phyloP scores from a whole-genome alignment of 2,329 filamentous ascomycete species.

The Fusarium tricinctum region DNA sequence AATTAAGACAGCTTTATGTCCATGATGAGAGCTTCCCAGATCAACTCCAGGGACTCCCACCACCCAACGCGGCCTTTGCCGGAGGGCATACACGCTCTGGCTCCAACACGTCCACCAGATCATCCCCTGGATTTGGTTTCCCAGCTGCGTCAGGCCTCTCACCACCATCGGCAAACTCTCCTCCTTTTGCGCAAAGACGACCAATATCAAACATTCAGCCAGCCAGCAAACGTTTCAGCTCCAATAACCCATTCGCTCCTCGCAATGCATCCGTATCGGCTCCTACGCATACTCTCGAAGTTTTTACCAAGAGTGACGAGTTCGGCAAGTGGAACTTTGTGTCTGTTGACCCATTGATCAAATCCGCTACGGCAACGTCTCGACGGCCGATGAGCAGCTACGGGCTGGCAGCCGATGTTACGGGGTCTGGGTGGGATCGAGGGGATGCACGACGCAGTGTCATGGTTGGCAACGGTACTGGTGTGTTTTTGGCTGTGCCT shows the following conservation, averaged over 20 bases:
- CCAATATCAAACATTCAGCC: constrained; percentile 50
- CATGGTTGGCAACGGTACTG: constrained; percentile 65
- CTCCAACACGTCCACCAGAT: constrained; percentile 50
- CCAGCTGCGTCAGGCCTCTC: constrained; percentile 43
- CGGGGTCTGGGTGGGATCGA: constrained; percentile 64
- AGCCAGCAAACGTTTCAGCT: constrained; percentile 65
- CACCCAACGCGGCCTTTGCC: constrained; percentile 63
- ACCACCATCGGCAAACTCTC: constrained; percentile 38
- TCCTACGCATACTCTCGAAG: constrained; percentile 69
- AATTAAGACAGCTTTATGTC: constrained; percentile 83
- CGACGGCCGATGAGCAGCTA: constrained; percentile 68
- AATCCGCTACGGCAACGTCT: constrained; percentile 45
- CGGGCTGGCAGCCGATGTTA: constrained; percentile 67
- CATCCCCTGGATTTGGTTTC: constrained; percentile 46
- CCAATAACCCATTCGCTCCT: constrained; percentile 70
- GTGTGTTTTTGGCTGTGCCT: constrained; percentile 68
- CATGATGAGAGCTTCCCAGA: constrained; percentile 88
- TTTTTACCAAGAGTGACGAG: constrained; percentile 72
- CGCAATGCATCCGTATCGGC: constrained; percentile 52
- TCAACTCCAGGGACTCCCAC: constrained; percentile 78
- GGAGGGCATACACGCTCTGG: constrained; percentile 52
- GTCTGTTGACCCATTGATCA: constrained; percentile 58
- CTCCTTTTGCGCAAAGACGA: constrained; percentile 47
- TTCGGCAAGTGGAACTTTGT: constrained; percentile 72
- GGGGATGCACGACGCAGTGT: constrained; percentile 68